Evolutionary conservation across 2,329 filamentous ascomycete species (phyloP).

Genomic region (Stenocarpella maydis): DNA sequence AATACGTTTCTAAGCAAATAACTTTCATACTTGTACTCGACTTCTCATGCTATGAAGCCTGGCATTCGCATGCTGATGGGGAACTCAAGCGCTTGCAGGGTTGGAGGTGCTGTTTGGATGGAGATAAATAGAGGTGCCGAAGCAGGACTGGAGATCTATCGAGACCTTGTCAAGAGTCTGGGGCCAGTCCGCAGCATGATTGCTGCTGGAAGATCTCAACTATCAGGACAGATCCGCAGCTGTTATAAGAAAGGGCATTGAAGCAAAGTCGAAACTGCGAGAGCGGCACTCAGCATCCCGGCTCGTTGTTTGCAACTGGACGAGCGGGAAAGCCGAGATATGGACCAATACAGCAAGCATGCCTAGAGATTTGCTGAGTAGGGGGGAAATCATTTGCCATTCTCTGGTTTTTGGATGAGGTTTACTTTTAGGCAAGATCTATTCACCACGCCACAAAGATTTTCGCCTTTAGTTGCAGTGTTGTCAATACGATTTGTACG

Average conservation of each 20-base stretch:
- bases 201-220: not conserved
- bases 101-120: not conserved
- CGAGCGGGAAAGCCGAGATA: not conserved
- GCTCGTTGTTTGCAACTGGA: too few relatives aligned
- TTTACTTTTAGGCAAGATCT: too few relatives aligned
- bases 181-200: not conserved
- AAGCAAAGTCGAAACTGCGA: not conserved
- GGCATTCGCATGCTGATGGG: too few relatives aligned
- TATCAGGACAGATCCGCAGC: too few relatives aligned
- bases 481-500: not conserved
- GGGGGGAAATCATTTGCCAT: not conserved
- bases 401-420: not conserved
- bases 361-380: not conserved
- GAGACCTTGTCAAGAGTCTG: not conserved
- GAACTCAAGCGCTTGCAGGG: not conserved
- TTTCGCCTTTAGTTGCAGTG: not conserved
- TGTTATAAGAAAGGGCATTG: not conserved
- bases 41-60: not conserved
- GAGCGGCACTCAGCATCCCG: too few relatives aligned
- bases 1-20: too few relatives aligned
- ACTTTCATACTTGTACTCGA: too few relatives aligned
- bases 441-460: not conserved
- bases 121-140: not conserved
- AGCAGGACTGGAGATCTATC: not conserved
- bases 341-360: not conserved